Evolutionary conservation across 331 rosid species (phyloP).

Genomic region (Telfairia occidentalis): DNA sequence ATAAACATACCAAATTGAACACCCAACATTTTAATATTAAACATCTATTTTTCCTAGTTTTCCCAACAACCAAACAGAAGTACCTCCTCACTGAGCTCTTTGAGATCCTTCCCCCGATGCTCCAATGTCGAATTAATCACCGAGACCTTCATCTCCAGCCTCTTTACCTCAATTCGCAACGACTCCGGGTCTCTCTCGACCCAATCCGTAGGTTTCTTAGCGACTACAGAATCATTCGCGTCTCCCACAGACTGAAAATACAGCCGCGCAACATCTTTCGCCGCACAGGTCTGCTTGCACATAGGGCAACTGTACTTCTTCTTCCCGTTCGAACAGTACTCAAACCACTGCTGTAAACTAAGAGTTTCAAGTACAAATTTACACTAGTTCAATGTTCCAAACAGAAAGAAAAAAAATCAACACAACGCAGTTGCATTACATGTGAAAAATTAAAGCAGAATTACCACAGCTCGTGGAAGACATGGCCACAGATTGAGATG

Average conservation of each 20-base stretch:
- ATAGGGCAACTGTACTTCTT: conserved; percentile 72
- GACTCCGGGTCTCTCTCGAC: conserved; percentile 42
- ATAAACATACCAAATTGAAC: neutral
- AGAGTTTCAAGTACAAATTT: conserved; percentile 11
- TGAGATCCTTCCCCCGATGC: conserved; percentile 34
- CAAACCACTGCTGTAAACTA: conserved; percentile 90
- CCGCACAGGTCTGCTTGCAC: conserved; percentile 69
- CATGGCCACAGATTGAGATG: conserved; percentile 76
- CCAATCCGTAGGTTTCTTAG: conserved; percentile 24
- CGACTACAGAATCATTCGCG: conserved; percentile 17
- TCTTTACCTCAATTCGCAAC: conserved; percentile 43
- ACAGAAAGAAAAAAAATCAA: neutral
- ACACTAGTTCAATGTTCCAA: neutral
- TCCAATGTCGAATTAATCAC: conserved; percentile 46
- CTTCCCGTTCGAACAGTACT: conserved; percentile 50
- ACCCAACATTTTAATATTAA: neutral
- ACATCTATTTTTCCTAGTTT: neutral
- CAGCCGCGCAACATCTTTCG: conserved; percentile 47
- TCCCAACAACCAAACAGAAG: neutral
- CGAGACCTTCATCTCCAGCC: conserved; percentile 46
- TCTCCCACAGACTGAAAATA: conserved; percentile 85
- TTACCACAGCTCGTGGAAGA: conserved; percentile 92
- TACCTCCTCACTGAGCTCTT: conserved; percentile 52
- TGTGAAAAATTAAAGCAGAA: neutral
- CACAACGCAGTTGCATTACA: neutral